These are phyloP conservation scores for Pythium aristosporum DNA, from an alignment of 352 stramenopile species.

Conservation along the genomic window DNA sequence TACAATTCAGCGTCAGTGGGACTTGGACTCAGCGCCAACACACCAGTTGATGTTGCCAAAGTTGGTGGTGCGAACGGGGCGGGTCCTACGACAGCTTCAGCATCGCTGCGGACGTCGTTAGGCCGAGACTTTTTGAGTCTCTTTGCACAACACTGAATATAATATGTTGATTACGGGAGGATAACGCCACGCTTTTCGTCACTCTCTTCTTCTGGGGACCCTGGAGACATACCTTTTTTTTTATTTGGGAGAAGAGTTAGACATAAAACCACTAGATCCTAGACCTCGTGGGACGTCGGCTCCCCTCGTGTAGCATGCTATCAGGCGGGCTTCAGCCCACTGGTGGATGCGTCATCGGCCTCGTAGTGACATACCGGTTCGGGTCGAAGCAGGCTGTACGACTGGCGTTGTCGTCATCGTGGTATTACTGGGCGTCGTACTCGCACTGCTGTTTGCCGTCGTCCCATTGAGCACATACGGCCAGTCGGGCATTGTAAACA, in stretches of 20 bases:
- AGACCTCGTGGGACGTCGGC: too few species aligned
- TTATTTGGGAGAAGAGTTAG: too few species aligned
- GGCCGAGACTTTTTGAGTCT: conserved; percentile 79
- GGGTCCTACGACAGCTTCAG: conserved; percentile 16
- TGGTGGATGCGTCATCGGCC: too few species aligned
- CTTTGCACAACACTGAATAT: conserved; percentile 66
- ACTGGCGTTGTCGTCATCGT: neutral
- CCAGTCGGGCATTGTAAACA: conserved; percentile 13
- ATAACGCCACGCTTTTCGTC: neutral
- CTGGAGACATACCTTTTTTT: too few species aligned
- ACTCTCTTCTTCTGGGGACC: neutral
- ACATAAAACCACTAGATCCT: too few species aligned
- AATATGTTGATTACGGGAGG: neutral
- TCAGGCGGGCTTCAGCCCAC: too few species aligned
- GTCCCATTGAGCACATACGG: conserved; percentile 12
- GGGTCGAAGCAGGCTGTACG: neutral
- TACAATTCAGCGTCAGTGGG: conserved; percentile 6
- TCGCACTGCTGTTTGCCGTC: neutral
- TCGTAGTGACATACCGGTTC: too few species aligned
- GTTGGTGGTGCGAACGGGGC: neutral
- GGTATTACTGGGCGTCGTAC: neutral
- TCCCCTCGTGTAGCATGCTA: too few species aligned
- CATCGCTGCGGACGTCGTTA: conserved; percentile 61
- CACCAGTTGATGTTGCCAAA: neutral
- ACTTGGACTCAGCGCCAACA: neutral